phyloP scores from a whole-genome alignment of 441 rosid species.

The Macaranga tanarius region DNA sequence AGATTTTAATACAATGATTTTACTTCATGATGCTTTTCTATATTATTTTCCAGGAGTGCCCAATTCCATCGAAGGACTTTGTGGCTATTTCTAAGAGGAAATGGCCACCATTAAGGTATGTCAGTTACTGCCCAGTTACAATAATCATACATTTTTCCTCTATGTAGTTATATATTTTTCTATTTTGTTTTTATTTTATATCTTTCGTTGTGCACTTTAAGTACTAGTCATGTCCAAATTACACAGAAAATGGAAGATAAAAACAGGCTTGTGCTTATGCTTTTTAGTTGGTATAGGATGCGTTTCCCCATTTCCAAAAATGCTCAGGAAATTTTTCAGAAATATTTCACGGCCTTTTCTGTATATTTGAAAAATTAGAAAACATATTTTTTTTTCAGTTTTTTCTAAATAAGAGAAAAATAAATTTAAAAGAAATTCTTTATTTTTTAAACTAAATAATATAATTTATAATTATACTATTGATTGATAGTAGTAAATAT shows the following conservation, averaged over 20 bases:
- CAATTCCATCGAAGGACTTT: slow-evolving; percentile 50
- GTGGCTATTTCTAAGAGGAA: slow-evolving; percentile 55
- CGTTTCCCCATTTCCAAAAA: too few relatives aligned
- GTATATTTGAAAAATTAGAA: too few relatives aligned
- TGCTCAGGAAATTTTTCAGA: too few relatives aligned
- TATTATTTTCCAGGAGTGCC: slow-evolving; percentile 45
- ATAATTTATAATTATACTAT: too few relatives aligned
- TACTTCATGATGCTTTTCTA: slow-evolving; percentile 10
- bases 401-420: too few relatives aligned
- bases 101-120: slow-evolving; percentile 59
- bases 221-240: too few relatives aligned
- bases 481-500: too few relatives aligned
- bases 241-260: too few relatives aligned
- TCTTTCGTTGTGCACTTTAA: neutral
- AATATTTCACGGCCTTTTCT: too few relatives aligned
- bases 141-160: neutral
- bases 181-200: neutral
- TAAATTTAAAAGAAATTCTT: too few relatives aligned
- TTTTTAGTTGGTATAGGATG: neutral
- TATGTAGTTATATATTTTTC: neutral
- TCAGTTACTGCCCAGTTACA: neutral
- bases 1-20: neutral
- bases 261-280: neutral
- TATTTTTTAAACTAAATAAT: too few relatives aligned
- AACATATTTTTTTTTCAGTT: too few relatives aligned